Evolutionary conservation across 768 basidiomycete genomes (phyloP).

Genomic region (Auricularia auricula-judae): DNA sequence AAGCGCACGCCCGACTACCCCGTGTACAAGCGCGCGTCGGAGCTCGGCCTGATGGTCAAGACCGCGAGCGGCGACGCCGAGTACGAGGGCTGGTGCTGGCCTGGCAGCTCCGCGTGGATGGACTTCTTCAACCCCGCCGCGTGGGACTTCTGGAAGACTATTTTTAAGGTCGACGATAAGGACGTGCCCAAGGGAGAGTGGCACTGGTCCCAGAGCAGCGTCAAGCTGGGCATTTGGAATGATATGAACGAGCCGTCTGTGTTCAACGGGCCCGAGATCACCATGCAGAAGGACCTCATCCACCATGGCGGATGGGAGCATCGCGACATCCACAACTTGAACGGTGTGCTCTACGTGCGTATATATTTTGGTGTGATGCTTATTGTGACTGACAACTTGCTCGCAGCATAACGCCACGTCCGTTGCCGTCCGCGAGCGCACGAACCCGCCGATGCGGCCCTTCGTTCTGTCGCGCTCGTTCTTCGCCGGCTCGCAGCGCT

Average conservation of each 20-base stretch:
- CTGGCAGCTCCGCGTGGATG: slow-evolving; percentile 91
- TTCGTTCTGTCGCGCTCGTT: slow-evolving; percentile 95
- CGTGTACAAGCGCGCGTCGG: slow-evolving; percentile 74
- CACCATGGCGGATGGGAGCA: slow-evolving; percentile 97
- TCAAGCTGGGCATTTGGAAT: slow-evolving; percentile 90
- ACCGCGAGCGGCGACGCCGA: slow-evolving; percentile 62
- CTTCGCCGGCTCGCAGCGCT: slow-evolving; percentile 91
- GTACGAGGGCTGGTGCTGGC: slow-evolving; percentile 99
- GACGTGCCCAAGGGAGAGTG: slow-evolving; percentile 39
- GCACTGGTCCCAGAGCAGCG: slow-evolving; percentile 72
- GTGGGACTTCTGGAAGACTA: slow-evolving; percentile 83
- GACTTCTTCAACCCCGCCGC: slow-evolving; percentile 90
- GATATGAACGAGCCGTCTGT: slow-evolving; percentile 99
- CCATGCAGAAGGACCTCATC: slow-evolving; percentile 61
- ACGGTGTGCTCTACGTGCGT: slow-evolving; percentile 71
- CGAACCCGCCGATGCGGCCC: slow-evolving; percentile 67
- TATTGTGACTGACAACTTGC: neutral
- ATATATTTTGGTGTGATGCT: slow-evolving; percentile 8
- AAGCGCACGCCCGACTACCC: slow-evolving; percentile 75
- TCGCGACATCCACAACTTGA: slow-evolving; percentile 93
- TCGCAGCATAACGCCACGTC: slow-evolving; percentile 71
- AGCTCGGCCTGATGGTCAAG: slow-evolving; percentile 75
- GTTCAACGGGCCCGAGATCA: slow-evolving; percentile 98
- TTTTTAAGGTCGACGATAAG: slow-evolving; percentile 52
- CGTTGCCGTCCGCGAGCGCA: slow-evolving; percentile 67